Percentiles rank a stretch among this genome's conserved stretches.
These are phyloP conservation scores for Entomortierella chlamydospora DNA, from an alignment of 192 early-diverging fungal species.

Conservation along the genomic window DNA sequence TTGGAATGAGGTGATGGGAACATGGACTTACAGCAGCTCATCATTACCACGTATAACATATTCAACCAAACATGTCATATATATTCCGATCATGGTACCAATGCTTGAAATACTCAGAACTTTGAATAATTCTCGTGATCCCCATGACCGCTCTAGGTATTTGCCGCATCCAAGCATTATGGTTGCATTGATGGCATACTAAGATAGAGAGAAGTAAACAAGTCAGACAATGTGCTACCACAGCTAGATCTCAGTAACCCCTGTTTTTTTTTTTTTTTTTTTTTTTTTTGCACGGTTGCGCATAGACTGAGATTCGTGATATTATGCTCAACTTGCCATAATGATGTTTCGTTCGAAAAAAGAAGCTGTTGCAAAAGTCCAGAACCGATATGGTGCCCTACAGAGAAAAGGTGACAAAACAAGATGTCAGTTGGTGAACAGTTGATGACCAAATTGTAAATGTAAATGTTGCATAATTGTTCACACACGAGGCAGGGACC, in stretches of 20 bases:
- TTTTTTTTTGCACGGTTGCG: no score
- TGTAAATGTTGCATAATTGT: background rate
- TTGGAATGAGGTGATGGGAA: background rate
- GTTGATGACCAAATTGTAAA: background rate
- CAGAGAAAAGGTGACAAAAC: background rate
- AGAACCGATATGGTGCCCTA: constrained; percentile 41
- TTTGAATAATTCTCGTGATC: constrained; percentile 77
- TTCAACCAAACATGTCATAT: constrained; percentile 65
- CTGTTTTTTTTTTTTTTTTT: no score
- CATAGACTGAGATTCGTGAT: background rate
- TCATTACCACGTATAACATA: constrained; percentile 69
- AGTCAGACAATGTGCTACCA: no score
- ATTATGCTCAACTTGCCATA: constrained; percentile 15
- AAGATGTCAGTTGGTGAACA: background rate
- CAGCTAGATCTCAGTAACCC: no score
- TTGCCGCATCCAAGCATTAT: constrained; percentile 70
- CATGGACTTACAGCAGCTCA: constrained; percentile 63
- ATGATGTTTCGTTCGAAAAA: constrained; percentile 43
- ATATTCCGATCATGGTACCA: constrained; percentile 63
- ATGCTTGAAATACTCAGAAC: constrained; percentile 71
- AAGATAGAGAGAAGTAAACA: background rate
- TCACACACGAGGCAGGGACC: constrained; percentile 33
- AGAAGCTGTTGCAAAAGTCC: constrained; percentile 52
- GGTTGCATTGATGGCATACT: constrained; percentile 28
- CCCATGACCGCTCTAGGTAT: constrained; percentile 91